Evolutionary conservation across 73 alveolate genomes (phyloP).

Genomic region (Urostyla sp.): DNA sequence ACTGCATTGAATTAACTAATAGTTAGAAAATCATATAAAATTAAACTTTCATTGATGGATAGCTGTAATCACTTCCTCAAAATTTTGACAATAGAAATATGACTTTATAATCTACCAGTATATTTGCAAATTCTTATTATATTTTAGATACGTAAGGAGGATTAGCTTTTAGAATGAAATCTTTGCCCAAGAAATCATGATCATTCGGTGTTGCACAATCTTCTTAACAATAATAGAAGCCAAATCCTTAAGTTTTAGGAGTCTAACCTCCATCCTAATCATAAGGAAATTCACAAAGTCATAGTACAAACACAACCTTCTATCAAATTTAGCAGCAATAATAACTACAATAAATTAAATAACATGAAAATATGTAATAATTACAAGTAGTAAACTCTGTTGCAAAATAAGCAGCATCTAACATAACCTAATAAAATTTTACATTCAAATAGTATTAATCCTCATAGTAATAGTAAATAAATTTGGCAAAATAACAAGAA

Average conservation of each 20-base stretch:
- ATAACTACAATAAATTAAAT: neutral
- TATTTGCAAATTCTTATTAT: neutral
- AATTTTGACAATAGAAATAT: slow-evolving; percentile 47
- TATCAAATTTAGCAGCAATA: neutral
- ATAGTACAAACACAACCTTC: neutral
- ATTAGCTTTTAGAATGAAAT: slow-evolving; percentile 30
- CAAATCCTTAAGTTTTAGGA: neutral
- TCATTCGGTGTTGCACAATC: slow-evolving; percentile 38
- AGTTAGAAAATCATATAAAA: slow-evolving; percentile 18
- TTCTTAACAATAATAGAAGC: neutral
- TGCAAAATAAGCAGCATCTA: neutral
- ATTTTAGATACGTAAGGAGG: neutral
- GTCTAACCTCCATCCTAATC: neutral
- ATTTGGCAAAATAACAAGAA: too few relatives aligned
- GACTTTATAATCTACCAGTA: slow-evolving; percentile 26
- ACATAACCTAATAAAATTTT: slow-evolving; percentile 16
- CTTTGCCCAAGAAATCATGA: slow-evolving; percentile 45
- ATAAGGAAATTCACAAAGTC: neutral
- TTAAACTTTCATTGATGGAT: slow-evolving; percentile 30
- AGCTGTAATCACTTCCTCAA: slow-evolving; percentile 25
- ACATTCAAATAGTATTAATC: slow-evolving; percentile 11
- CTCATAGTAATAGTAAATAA: neutral
- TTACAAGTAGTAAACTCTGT: neutral
- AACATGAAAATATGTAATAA: slow-evolving; percentile 22
- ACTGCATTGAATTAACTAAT: slow-evolving; percentile 4